Percentiles rank a stretch among this genome's conserved stretches.
Evolutionary conservation across 78 protist species (phyloP).

Genomic region (Dictyostelium purpureum): DNA sequence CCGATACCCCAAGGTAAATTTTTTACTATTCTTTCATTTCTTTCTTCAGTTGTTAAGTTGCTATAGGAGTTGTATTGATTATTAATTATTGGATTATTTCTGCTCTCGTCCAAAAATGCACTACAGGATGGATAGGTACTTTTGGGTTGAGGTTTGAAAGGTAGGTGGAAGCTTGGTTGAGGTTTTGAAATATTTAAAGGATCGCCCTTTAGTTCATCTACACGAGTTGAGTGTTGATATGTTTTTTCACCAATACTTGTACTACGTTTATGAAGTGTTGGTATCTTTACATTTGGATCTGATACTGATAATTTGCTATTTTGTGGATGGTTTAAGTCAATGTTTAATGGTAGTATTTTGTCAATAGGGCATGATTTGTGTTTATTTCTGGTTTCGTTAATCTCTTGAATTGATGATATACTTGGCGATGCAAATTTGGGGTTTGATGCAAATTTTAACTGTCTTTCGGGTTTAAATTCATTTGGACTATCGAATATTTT

Average conservation of each 20-base stretch:
- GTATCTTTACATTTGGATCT: too few relatives aligned
- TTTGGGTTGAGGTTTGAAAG: too few relatives aligned
- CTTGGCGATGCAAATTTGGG: conserved; percentile 10
- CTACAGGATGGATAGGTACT: too few relatives aligned
- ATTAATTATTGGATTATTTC: neutral
- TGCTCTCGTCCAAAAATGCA: too few relatives aligned
- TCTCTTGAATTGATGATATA: neutral
- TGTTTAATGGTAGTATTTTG: neutral
- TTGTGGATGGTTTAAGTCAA: neutral
- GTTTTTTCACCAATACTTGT: neutral
- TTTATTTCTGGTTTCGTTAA: neutral
- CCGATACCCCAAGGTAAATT: conserved; percentile 49
- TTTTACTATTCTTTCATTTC: conserved; percentile 14
- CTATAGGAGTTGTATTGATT: neutral
- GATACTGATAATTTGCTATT: too few relatives aligned
- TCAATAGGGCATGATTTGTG: neutral
- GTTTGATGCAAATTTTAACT: neutral
- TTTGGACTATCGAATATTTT: conserved; percentile 9
- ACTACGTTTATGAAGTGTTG: too few relatives aligned
- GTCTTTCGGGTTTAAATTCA: conserved; percentile 39
- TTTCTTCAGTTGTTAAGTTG: conserved; percentile 1
- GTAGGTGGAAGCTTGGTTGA: too few relatives aligned
- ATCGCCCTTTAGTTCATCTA: neutral
- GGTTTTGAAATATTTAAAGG: neutral
- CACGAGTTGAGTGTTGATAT: too few relatives aligned